Conservation (phyloP, 2,329 filamentous ascomycete species). For the Pseudogymnoascus pannorum region DNA sequence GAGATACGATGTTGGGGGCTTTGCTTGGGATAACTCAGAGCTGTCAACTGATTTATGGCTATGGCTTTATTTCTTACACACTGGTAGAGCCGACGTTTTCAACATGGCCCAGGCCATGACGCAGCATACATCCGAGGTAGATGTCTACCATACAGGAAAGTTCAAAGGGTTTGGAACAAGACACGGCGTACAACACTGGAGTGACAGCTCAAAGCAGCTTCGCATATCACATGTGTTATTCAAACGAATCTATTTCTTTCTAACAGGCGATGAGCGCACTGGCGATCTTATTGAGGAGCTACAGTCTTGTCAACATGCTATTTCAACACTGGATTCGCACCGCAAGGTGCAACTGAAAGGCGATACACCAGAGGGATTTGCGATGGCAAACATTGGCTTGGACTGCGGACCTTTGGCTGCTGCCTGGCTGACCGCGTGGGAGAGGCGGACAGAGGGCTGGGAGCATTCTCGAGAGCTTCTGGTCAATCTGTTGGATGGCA, state of each 20-base stretch:
- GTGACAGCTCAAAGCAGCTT: conserved; percentile 54
- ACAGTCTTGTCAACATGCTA: background rate
- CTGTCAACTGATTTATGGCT: conserved; percentile 56
- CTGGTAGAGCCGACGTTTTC: conserved; percentile 49
- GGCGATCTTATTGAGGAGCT: conserved; percentile 47
- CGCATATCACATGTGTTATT: conserved; percentile 53
- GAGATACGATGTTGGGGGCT: conserved; percentile 57
- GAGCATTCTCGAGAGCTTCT: background rate
- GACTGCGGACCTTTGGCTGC: conserved; percentile 8
- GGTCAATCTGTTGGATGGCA: background rate
- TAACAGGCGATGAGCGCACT: conserved; percentile 33
- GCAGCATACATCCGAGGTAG: conserved; percentile 53
- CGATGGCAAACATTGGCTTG: conserved; percentile 9
- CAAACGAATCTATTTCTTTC: conserved; percentile 28
- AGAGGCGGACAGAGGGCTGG: conserved; percentile 10
- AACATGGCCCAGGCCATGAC: conserved; percentile 51
- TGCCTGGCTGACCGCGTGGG: conserved; percentile 7
- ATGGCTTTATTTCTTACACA: conserved; percentile 56
- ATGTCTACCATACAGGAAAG: conserved; percentile 52
- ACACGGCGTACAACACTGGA: conserved; percentile 55
- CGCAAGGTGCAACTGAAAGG: conserved; percentile 5
- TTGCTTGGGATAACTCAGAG: conserved; percentile 59
- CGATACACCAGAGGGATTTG: background rate
- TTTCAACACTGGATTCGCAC: conserved; percentile 8
- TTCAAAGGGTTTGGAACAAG: conserved; percentile 54